Percentiles rank a stretch among this genome's conserved stretches.
These are phyloP conservation scores for Phialophora verrucosa DNA, from an alignment of 2,329 filamentous ascomycete species.

Conservation along the genomic window DNA sequence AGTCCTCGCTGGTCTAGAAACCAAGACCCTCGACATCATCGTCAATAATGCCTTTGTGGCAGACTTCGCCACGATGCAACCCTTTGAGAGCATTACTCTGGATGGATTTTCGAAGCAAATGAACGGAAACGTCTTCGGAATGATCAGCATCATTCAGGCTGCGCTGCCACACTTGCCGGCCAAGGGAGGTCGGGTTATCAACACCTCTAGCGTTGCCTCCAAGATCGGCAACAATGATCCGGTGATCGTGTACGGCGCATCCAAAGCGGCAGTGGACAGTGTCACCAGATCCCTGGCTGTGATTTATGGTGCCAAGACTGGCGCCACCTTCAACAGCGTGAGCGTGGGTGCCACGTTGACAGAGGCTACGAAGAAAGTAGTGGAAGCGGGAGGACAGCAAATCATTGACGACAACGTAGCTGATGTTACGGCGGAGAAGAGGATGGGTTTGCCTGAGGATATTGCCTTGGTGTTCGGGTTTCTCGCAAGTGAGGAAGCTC, in stretches of 20 bases:
- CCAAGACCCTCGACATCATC: constrained; percentile 24
- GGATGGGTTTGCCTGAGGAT: constrained; percentile 54
- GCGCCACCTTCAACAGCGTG: constrained; percentile 20
- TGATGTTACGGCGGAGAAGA: constrained; percentile 38
- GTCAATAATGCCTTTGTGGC: constrained; percentile 21
- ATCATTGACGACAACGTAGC: constrained; percentile 46
- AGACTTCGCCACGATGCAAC: constrained; percentile 7
- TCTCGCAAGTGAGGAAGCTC: constrained; percentile 51
- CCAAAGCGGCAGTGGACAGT: constrained; percentile 44
- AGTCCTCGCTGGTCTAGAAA: constrained; percentile 18
- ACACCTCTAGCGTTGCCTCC: constrained; percentile 21
- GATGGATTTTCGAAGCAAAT: constrained; percentile 11
- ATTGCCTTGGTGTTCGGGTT: constrained; percentile 56
- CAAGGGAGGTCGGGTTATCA: constrained; percentile 27
- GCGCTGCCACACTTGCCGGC: constrained; percentile 20
- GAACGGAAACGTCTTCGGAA: constrained; percentile 17
- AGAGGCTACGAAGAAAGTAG: constrained; percentile 46
- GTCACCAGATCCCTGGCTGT: constrained; percentile 31
- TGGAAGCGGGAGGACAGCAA: constrained; percentile 52
- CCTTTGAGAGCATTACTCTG: constrained; percentile 14
- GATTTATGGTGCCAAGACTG: constrained; percentile 1
- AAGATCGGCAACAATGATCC: constrained; percentile 11
- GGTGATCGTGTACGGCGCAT: constrained; percentile 35
- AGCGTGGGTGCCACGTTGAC: constrained; percentile 34
- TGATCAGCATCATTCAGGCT: constrained; percentile 18